Evolutionary conservation across 306 rosid genomes (phyloP), one percentile per base, ranked within the genome.

Genomic region (Ormosia semicastrata): DNA sequence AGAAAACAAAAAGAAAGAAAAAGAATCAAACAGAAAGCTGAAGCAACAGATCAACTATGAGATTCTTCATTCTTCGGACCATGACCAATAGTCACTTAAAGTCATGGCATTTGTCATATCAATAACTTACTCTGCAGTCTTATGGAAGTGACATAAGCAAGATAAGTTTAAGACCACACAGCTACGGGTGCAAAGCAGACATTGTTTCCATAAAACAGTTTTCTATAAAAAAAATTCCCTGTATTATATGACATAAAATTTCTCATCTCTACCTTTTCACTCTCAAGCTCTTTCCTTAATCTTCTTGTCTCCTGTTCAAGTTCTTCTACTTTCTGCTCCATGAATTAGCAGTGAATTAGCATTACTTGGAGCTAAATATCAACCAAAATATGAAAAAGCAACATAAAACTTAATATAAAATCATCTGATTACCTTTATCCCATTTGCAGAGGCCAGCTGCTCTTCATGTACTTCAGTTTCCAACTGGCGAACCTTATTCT

Each of bases 241-340:
- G 18, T 29, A 68, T 59, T 66, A 2, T 41, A 63, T 6, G 24
- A 74, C 68, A 57, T 13, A 34, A 77, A 58, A 49, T 60, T 14
- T 60, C 66, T 47, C 43, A 33, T 82, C 66, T 80, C 90, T 89
- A 92, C 96, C 96, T 89, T 92, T 85, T 88, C 96, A 81, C 78
- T 85, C 85, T 89, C 94, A 56, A 89, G 92, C 84, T 89, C 90
- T 73, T 88, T 83, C 87, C 76, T 73, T 67, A 87, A 76, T 70
- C 73, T 73, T 86, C 62, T 82, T 5, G 80, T 47, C 68, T 86
- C 92, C 67, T 75, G 83, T 63, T 92, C 92, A 82, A 90, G 94
- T 71, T 85, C 87, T 82, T 92, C 89, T 46, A 87, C 81, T 73
- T 82, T 88, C 97, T 92, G 92, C 30, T 59, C 86, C 82, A 85